Base-by-base conservation (phyloP, 164 flowering plant genomes). In the Umbilicus rupestris region DNA sequence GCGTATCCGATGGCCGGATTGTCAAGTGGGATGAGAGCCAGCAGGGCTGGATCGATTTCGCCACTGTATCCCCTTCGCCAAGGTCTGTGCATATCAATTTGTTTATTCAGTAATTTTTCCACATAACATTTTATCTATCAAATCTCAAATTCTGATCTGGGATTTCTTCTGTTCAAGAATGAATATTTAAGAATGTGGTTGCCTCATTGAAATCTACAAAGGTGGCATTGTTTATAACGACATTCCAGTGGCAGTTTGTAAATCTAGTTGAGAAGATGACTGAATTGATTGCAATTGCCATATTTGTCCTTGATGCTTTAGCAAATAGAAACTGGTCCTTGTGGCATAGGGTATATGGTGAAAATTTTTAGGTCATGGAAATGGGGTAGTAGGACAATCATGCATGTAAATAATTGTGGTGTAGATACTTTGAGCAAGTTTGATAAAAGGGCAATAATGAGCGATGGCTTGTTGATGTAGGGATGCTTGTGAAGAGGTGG, bases 1-100 rank as follows among this genome's bases (percentile, higher is more conserved):
- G 88, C 19, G 75, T 82, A 0, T 78, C 88, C 2, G 84, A 84
- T 37, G 86, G 88, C 57, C 75, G 86, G 68, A 79, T 84, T 1
- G 52, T 82, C 65, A 78, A 75, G 39, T 82, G 86, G 88, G 39
- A 37, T 2, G 30, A 29, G 22, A 29, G 67, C 30, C 62, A 74
- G 39, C 22, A 52, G 44, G 70, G 72, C 8, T 84, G 88, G 86
- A 69, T 69, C 19, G 67, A 79, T 59, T 84, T 84, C 37, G 82
- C 86, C 17, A 55, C 60, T 2, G 60, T 68, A 0, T 80, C 86
- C 30, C 69, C 84, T 9, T 62, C 70, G 0, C n/a, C 67, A 6
- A 84, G 87, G 87, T 81, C 5, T 45, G 4, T 37, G 22, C 24
- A 11, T 45, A 50, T 50, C 8, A 8, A 50, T n/a, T 37, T 19